phyloP scores from a whole-genome alignment of 805 yeast genomes.

The Wickerhamomyces mucosus region DNA sequence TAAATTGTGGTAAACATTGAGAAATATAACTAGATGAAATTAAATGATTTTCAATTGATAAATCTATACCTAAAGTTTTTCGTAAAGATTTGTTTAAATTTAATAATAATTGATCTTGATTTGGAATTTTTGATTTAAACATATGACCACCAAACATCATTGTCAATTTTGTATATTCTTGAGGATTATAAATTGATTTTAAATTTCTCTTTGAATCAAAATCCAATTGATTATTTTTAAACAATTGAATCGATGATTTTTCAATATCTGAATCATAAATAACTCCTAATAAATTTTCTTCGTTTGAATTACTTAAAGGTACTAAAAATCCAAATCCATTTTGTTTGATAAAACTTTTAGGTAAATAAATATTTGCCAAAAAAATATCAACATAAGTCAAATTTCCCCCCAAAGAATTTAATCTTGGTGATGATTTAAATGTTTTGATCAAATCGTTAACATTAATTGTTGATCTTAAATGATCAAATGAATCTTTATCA shows the following conservation, averaged over 20 bases:
- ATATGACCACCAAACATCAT: conserved; percentile 86
- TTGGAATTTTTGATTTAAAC: conserved; percentile 17
- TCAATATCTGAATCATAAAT: conserved; percentile 87
- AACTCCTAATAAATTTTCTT: conserved; percentile 65
- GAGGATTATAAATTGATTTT: not conserved
- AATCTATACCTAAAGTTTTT: conserved; percentile 27
- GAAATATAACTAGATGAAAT: conserved; percentile 31
- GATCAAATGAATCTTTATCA: conserved; percentile 29
- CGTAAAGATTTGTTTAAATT: conserved; percentile 15
- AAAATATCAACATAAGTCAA: conserved; percentile 34
- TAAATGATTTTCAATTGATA: conserved; percentile 16
- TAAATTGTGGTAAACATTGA: conserved; percentile 72
- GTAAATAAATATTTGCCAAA: conserved; percentile 60
- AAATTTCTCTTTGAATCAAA: conserved; percentile 1
- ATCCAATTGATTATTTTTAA: conserved; percentile 11
- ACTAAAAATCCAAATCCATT: conserved; percentile 86
- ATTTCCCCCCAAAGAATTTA: conserved; percentile 11
- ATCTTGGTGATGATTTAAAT: conserved; percentile 9
- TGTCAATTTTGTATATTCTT: conserved; percentile 60
- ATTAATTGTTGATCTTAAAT: conserved; percentile 51
- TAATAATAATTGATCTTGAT: conserved; percentile 19
- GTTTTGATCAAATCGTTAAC: conserved; percentile 30
- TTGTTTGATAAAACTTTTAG: conserved; percentile 31
- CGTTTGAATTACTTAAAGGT: conserved; percentile 42
- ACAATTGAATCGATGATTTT: conserved; percentile 33